Base-by-base conservation (phyloP, 108 stramenopile species). In the Nitzschia sp. region DNA sequence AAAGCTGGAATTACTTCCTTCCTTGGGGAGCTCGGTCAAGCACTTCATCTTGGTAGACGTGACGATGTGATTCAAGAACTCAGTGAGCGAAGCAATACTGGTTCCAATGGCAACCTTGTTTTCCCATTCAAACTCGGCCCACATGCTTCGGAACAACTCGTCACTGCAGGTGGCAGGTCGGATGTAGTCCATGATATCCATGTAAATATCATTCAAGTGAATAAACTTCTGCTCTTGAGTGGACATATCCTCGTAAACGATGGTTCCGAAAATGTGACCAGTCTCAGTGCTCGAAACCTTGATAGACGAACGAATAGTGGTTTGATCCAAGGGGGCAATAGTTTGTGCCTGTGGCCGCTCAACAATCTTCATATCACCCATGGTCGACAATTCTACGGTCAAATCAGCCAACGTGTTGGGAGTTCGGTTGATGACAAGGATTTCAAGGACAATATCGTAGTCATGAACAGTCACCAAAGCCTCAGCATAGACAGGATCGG, bases 71-170 rank as follows among this genome's bases (percentile, higher is more conserved):
- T 89, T 82, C 26, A 98, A 76, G 83, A 95, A 99, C 21, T 85
- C 95, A 51, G 86, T 75, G 58, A 99, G 69, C 58, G 89, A 91
- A 40, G 87, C 77, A 60, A 99, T 97, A 68, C 89, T 83, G 38
- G 93, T 97, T 10, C 88, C 79, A 68, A 93, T 86, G 50, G 92
- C 90, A 57, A 97, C 99, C 85, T 98, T 98, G 83, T 99, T 99
- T 73, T 99, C 99, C 99, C 99, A 98, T 83, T 99, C 99, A 65
- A 99, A 99, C 76, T 99, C 98, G 17, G 97, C 99, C 99, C 99
- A 99, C 97, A 99, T 98, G 25, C 81, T 74, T 42, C 99, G 88
- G 86, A 99, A 99, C 11, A 87, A 86, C 60, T 97, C 97, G 75
- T 98, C 96, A 54, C 87, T 87, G 80, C 95, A 97, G 52, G 87